phyloP scores from a whole-genome alignment of 2,329 filamentous ascomycete genomes.

The Sporothrix schenckii region DNA sequence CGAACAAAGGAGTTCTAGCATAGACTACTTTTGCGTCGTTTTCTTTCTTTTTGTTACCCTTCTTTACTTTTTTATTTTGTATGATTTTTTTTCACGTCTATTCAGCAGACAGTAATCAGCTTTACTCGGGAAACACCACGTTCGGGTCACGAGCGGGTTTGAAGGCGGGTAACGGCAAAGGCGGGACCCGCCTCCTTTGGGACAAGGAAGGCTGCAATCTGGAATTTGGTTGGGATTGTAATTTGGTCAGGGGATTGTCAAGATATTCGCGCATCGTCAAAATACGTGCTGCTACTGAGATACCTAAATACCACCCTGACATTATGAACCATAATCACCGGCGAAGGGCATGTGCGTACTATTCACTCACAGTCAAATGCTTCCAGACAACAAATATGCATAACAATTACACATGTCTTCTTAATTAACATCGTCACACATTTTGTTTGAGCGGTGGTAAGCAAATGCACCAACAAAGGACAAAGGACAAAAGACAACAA shows the following conservation, averaged over 20 bases:
- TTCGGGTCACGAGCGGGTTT: neutral
- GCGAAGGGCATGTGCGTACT: neutral
- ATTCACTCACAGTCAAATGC: no score
- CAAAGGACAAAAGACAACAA: conserved; percentile 5
- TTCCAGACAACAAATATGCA: neutral
- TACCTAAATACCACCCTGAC: neutral
- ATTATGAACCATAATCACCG: neutral
- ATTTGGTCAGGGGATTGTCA: neutral
- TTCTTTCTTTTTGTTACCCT: neutral
- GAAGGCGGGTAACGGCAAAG: conserved; percentile 1
- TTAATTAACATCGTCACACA: neutral
- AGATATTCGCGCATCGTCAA: neutral
- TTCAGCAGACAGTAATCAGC: neutral
- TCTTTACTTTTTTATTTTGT: no score
- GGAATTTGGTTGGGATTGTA: neutral
- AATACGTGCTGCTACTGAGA: neutral
- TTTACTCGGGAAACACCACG: neutral
- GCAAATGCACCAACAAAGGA: neutral
- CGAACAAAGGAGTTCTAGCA: neutral
- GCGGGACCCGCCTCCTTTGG: conserved; percentile 8
- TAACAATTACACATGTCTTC: neutral
- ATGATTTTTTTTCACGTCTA: neutral
- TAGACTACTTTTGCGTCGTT: neutral
- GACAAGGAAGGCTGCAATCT: no score
- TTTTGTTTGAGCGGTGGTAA: neutral